Base-by-base conservation (phyloP, 306 rosid species). In the Cucurbita maxima region DNA sequence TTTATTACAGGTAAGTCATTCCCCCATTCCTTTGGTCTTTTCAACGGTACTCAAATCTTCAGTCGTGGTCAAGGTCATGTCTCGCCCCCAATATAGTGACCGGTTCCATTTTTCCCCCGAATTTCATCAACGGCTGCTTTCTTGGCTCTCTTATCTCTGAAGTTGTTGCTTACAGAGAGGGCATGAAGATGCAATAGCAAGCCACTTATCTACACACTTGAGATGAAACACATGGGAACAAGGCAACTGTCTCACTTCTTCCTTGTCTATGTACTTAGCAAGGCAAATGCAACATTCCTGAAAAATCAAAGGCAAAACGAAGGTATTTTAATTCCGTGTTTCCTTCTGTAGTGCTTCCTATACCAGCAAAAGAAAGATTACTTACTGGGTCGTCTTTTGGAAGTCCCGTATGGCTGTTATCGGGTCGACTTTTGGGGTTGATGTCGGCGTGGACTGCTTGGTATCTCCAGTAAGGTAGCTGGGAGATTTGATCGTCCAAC, bases 251-350 rank as follows among this genome's bases (percentile, higher is more conserved):
- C 95, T 89, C 71, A 94, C 84, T 83, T 91, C 96, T 68, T 94
- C 99, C 80, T 82, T 84, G 18, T 89, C 95, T 73, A 75, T 85
- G 72, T 94, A 94, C 79, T 84, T 86, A 52, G 95, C 83, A 59
- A 94, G 86, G 84, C 99, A 94, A 73, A 94, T 94, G 72, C 99
- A 94, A n/a, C 99, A 94, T 76, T 90, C 96, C 99, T 94, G 85
- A 58, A 58, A 84, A 59, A 47, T 19, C 37, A 3, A 11, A 36
- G 64, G 20, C 14, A 36, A 36, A 72, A 6, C 0, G 9, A 1
- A 44, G 44, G 52, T n/a, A 43, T 18, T 16, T 41, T n/a, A 64
- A 5, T 40, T 19, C 20, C 8, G 5, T 44, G 0, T 43, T 64
- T 41, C 8, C 15, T 62, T n/a, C 8, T 8, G 50, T 9, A 63